Conservation (phyloP, 306 rosid species). For the Malus asiatica region DNA sequence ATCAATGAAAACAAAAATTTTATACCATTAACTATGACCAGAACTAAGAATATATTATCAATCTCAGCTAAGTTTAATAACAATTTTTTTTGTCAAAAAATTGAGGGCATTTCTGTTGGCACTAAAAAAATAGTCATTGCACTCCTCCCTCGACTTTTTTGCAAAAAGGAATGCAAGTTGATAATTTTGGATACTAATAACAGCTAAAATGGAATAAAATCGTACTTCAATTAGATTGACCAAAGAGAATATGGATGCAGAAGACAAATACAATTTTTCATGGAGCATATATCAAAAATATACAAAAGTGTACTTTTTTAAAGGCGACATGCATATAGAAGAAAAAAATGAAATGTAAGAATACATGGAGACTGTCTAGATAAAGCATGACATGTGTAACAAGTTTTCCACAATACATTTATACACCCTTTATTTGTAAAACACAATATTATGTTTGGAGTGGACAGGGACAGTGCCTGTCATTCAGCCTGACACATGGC, state of each 20-base stretch:
- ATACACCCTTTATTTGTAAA: not conserved
- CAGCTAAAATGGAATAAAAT: not conserved
- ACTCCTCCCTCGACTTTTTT: not conserved
- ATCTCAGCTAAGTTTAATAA: not conserved
- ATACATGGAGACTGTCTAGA: too few species aligned
- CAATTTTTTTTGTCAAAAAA: not conserved
- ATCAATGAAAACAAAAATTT: not conserved
- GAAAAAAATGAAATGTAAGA: too few species aligned
- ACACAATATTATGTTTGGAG: not conserved
- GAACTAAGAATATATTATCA: not conserved
- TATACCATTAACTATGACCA: not conserved
- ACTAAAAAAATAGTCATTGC: not conserved
- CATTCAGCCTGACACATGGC: not conserved
- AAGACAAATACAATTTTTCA: not conserved
- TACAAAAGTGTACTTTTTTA: too few species aligned
- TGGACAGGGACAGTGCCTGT: not conserved
- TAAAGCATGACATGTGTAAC: not conserved
- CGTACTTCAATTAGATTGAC: not conserved
- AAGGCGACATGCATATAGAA: not conserved
- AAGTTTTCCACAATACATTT: not conserved
- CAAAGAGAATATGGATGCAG: not conserved
- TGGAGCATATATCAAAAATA: too few species aligned
- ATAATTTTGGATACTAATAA: not conserved
- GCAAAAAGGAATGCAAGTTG: not conserved
- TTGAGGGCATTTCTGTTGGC: not conserved